Evolutionary conservation across 257 asterid species (phyloP).

Genomic region (Przewalskia tangutica): DNA sequence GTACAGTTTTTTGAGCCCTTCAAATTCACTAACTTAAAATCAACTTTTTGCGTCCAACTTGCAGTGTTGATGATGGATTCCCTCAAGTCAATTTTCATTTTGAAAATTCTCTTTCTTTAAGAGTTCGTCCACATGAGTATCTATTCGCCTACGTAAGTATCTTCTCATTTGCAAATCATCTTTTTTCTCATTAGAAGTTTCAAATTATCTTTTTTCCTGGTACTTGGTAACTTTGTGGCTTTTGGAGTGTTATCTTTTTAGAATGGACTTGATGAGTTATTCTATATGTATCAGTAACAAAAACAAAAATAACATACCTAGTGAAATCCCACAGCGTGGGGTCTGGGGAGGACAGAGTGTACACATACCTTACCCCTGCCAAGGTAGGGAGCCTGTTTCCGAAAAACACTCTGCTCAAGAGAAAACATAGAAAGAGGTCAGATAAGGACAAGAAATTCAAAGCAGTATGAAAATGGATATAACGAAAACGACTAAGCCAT

Average conservation of each 20-base stretch:
- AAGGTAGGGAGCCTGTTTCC: no score
- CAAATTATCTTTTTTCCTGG: background rate
- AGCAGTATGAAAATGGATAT: no score
- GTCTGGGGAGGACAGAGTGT: no score
- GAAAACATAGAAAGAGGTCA: no score
- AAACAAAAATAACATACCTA: no score
- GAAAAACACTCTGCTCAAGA: no score
- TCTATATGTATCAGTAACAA: background rate
- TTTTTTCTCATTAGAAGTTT: background rate
- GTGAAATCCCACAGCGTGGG: no score
- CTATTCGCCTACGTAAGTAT: constrained; percentile 89
- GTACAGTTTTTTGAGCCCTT: background rate
- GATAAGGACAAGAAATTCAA: no score
- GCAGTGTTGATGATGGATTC: constrained; percentile 95
- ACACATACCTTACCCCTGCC: no score
- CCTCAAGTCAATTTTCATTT: constrained; percentile 82
- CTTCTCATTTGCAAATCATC: background rate
- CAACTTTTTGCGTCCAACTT: constrained; percentile 18
- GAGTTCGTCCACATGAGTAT: constrained; percentile 85
- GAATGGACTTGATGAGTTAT: background rate
- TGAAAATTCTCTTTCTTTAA: constrained; percentile 68
- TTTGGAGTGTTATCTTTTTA: background rate
- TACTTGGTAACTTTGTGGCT: background rate
- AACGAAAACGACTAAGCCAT: no score
- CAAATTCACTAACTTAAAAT: background rate